These are phyloP conservation scores for Bathelium albidoporum DNA, from an alignment of 495 filamentous ascomycete species.

Conservation along the genomic window DNA sequence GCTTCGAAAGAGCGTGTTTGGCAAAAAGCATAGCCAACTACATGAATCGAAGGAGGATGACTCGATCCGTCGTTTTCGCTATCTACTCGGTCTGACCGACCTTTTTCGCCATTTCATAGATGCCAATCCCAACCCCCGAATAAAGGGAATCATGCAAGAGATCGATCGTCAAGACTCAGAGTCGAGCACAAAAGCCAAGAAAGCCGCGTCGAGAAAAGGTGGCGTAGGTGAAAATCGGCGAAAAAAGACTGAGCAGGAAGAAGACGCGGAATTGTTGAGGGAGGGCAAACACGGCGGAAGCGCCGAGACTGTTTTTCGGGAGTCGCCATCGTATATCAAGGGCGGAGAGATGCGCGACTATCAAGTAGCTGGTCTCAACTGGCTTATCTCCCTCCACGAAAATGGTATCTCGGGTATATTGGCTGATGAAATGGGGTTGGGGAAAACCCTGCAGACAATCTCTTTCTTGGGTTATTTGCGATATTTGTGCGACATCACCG, in stretches of 20 bases:
- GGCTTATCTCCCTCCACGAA: constrained; percentile 96
- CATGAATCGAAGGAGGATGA: constrained; percentile 97
- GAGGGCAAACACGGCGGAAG: constrained; percentile 82
- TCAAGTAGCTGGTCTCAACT: constrained; percentile 88
- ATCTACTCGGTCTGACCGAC: constrained; percentile 90
- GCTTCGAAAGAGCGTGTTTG: constrained; percentile 79
- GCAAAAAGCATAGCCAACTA: constrained; percentile 84
- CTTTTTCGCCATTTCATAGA: constrained; percentile 99
- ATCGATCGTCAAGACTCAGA: constrained; percentile 89
- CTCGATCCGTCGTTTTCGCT: constrained; percentile 86
- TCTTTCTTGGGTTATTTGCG: constrained; percentile 91
- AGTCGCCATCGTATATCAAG: constrained; percentile 83
- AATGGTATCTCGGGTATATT: constrained; percentile 98
- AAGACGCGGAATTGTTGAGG: constrained; percentile 88
- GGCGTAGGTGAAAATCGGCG: constrained; percentile 73
- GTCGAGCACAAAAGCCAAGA: constrained; percentile 54
- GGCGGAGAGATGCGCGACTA: constrained; percentile 88
- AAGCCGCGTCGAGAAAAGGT: constrained; percentile 64
- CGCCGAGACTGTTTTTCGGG: constrained; percentile 80
- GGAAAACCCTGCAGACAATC: constrained; percentile 86
- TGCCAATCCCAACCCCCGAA: constrained; percentile 82
- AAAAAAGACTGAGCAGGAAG: constrained; percentile 90
- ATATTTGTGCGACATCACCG: constrained; percentile 74
- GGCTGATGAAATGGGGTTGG: constrained; percentile 95
- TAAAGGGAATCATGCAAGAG: constrained; percentile 83